Evolutionary conservation across 2,329 filamentous ascomycete species (phyloP).

Genomic region (Fusarium cyanostomum): DNA sequence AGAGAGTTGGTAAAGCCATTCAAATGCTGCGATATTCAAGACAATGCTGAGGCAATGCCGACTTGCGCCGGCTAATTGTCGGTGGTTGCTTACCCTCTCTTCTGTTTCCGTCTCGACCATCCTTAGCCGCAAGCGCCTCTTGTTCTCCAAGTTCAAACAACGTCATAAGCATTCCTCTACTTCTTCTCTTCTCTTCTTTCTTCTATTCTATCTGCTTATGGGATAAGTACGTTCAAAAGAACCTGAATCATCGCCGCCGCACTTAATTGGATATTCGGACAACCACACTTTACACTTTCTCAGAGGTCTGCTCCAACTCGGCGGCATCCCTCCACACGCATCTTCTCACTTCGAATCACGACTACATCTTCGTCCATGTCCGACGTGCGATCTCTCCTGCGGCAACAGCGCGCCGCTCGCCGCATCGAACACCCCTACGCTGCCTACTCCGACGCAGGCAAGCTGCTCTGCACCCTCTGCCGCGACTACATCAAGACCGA

Average conservation of each 20-base stretch:
- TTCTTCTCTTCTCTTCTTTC: slow-evolving; percentile 8
- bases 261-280: slow-evolving; percentile 2
- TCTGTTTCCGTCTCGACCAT: slow-evolving; percentile 27
- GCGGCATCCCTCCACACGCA: neutral
- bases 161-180: slow-evolving; percentile 22
- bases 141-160: slow-evolving; percentile 14
- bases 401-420: slow-evolving; percentile 78
- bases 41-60: neutral
- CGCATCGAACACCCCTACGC: slow-evolving; percentile 76
- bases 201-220: neutral
- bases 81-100: slow-evolving; percentile 32
- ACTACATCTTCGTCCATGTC: slow-evolving; percentile 64
- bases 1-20: neutral
- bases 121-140: slow-evolving; percentile 3
- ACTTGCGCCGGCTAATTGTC: slow-evolving; percentile 46
- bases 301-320: slow-evolving; percentile 17
- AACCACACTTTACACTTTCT: neutral
- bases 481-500: slow-evolving; percentile 72
- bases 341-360: slow-evolving; percentile 2
- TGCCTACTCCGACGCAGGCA: slow-evolving; percentile 73
- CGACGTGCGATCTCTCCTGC: slow-evolving; percentile 81
- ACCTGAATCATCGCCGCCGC: neutral
- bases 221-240: neutral
- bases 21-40: neutral
- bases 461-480: slow-evolving; percentile 74